Evolutionary conservation across 2,329 filamentous ascomycete species (phyloP).

Genomic region (Ceratocystis alfenasii): DNA sequence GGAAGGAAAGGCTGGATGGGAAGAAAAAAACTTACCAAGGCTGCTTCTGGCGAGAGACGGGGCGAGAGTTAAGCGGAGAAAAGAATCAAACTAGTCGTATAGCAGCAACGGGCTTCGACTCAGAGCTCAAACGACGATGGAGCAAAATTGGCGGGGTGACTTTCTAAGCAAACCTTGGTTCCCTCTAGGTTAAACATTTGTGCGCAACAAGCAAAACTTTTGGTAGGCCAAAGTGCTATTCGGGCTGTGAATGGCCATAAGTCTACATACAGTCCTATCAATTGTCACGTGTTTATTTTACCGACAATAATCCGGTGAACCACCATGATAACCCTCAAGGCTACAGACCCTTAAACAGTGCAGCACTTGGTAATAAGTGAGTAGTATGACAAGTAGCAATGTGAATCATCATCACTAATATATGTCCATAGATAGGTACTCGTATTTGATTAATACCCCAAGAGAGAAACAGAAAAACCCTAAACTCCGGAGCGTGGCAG

Average conservation of each 20-base stretch:
- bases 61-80: slow-evolving; percentile 14
- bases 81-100: slow-evolving; percentile 9
- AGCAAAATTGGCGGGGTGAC: slow-evolving; percentile 14
- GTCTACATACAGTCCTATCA: background rate
- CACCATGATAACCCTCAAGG: background rate
- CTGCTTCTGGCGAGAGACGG: slow-evolving; percentile 16
- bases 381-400: background rate
- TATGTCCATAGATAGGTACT: too few relatives aligned
- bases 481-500: background rate
- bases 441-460: background rate
- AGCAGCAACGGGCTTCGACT: slow-evolving; percentile 12
- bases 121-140: slow-evolving; percentile 17
- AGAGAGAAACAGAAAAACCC: background rate
- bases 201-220: slow-evolving; percentile 13
- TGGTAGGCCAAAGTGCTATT: slow-evolving; percentile 5
- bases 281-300: slow-evolving; percentile 12
- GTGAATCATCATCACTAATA: too few relatives aligned
- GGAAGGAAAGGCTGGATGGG: background rate
- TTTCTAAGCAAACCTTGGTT: background rate
- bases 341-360: background rate
- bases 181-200: slow-evolving; percentile 15
- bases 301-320: background rate
- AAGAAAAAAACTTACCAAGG: slow-evolving; percentile 18
- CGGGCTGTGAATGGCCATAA: slow-evolving; percentile 4
- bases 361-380: too few relatives aligned